These are phyloP conservation scores for Talaromyces sp. DNA, from an alignment of 2,329 filamentous ascomycete genomes.

Conservation along the genomic window DNA sequence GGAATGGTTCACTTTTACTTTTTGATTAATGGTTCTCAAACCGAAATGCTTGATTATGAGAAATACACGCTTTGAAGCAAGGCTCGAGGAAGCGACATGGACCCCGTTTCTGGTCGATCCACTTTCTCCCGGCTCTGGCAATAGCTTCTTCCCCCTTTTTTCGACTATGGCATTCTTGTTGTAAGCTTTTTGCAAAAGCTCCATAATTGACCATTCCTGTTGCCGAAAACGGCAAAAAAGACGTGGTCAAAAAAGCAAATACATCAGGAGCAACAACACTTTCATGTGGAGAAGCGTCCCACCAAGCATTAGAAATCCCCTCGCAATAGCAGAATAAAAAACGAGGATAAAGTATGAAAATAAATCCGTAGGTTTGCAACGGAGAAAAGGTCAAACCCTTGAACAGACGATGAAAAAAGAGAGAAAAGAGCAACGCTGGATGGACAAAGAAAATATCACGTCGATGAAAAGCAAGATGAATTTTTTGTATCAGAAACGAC, in stretches of 20 bases:
- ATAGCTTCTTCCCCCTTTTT: not conserved
- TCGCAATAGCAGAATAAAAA: not conserved
- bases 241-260: not conserved
- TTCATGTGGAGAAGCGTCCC: not conserved
- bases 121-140: not conserved
- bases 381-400: not conserved
- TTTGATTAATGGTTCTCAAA: not conserved
- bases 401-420: not conserved
- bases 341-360: not conserved
- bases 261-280: not conserved
- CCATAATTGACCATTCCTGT: not conserved
- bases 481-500: conserved; percentile 16
- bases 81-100: not conserved
- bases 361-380: not conserved
- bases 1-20: not conserved
- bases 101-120: not conserved
- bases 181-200: not conserved
- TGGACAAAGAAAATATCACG: conserved; percentile 4
- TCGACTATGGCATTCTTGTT: not conserved
- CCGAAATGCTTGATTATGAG: not conserved
- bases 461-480: conserved; percentile 7
- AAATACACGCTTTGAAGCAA: not conserved
- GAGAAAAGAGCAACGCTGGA: conserved; percentile 6
- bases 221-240: not conserved
- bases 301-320: not conserved